Evolutionary conservation across 164 flowering plant species (phyloP), one percentile per base, ranked within the genome.

Genomic region (Litsea cubeba): DNA sequence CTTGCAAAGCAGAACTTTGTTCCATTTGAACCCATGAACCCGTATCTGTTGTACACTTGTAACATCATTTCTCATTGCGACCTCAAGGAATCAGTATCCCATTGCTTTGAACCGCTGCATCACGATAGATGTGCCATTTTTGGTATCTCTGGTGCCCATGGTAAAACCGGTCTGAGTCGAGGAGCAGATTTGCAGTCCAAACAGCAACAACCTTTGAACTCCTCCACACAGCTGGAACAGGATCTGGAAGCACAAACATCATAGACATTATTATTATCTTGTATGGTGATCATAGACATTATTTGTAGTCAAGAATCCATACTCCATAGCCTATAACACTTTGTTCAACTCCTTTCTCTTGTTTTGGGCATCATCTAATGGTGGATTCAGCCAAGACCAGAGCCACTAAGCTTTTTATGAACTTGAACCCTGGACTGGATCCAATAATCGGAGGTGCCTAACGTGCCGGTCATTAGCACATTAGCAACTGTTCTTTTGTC

Each of bases 71-170:
- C 63, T 60, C 23, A 23, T 18, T 11, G 23, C 10, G 2, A 18
- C n/a, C 63, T 18, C n/a, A 60, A 2, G 24, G 63, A 20, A 32
- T 2, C n/a, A 18, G 11, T 66, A 20, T 66, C 2, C 22, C 30
- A 2, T 75, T 20, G n/a, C 65, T 58, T 49, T 81, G 77, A 76
- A 79, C 66, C 76, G 76, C 76, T 4, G 71, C 22, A 72, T 91
- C 94, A 54, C 95, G 78, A 76, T 94, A 94, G 12, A 77, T 70
- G 79, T 94, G 94, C 98, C 98, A 94, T 74, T 94, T 94, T 66
- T 88, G 35, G 79, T 94, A 94, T 87, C 98, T 89, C 50, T 87
- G 88, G 54, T 81, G 81, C 24, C 87, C 85, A n/a, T 26, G 84
- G 79, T 7, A 91, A 81, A 82, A 89, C 84, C 18, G 97, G 97